Conservation (phyloP, 2,329 filamentous ascomycete genomes). For the Fusarium praegraminearum region DNA sequence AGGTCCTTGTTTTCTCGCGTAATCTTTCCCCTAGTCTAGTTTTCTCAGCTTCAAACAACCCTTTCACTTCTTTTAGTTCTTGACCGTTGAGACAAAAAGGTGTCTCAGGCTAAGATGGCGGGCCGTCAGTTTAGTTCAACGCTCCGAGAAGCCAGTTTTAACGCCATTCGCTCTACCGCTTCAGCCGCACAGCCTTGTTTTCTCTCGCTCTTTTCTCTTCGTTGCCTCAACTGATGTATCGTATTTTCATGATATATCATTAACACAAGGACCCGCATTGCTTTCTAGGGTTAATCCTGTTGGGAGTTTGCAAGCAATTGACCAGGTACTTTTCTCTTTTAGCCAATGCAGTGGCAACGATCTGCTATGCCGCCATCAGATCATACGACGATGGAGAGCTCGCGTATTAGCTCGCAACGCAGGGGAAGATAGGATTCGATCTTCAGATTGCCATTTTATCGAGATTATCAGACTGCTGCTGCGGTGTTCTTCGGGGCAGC, state of each 20-base stretch:
- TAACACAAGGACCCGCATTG: neutral
- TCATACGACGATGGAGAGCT: neutral
- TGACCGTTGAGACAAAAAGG: neutral
- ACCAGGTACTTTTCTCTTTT: neutral
- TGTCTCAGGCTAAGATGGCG: neutral
- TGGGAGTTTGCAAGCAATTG: neutral
- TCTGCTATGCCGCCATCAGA: neutral
- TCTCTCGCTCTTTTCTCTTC: neutral
- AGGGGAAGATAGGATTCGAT: neutral
- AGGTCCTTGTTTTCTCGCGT: slow-evolving; percentile 1
- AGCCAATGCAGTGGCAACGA: neutral
- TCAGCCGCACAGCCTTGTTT: neutral
- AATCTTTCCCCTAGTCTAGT: neutral
- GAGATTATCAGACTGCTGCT: neutral
- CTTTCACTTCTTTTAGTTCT: neutral
- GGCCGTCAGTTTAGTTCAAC: neutral
- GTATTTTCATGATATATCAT: neutral
- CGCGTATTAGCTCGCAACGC: neutral
- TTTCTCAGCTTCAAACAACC: neutral
- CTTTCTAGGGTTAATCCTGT: neutral
- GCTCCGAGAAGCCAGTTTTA: no score
- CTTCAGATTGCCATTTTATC: neutral
- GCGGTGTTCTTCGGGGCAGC: no score
- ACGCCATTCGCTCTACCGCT: no score
- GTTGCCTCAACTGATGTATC: neutral